Evolutionary conservation across 192 early-diverging fungal genomes (phyloP).

Genomic region (Coemansia aciculifera): DNA sequence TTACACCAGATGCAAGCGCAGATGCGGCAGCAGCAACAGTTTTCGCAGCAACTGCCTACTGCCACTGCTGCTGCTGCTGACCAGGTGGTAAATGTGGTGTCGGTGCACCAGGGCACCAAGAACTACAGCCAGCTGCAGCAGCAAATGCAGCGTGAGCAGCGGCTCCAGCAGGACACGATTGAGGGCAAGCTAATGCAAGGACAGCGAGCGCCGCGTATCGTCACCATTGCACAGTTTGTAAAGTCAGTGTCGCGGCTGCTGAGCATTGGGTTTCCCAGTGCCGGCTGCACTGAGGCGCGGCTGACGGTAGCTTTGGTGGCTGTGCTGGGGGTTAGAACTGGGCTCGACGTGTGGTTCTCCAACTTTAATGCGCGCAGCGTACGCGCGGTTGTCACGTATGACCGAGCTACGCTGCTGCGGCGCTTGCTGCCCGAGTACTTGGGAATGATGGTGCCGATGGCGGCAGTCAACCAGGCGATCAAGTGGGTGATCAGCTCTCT

Average conservation of each 20-base stretch:
- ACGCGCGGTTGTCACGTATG: slow-evolving; percentile 45
- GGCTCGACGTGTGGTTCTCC: slow-evolving; percentile 54
- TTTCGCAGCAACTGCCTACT: slow-evolving; percentile 6
- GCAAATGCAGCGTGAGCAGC: slow-evolving; percentile 45
- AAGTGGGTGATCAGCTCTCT: slow-evolving; percentile 55
- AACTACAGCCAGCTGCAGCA: slow-evolving; percentile 43
- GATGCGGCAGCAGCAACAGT: slow-evolving; percentile 20
- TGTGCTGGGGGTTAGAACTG: slow-evolving; percentile 44
- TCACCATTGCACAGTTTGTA: slow-evolving; percentile 52
- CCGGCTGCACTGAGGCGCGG: slow-evolving; percentile 41
- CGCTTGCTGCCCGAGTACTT: slow-evolving; percentile 54
- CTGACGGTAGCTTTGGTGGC: slow-evolving; percentile 40
- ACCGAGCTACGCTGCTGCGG: slow-evolving; percentile 38
- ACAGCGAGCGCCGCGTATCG: slow-evolving; percentile 34
- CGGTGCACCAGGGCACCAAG: slow-evolving; percentile 38
- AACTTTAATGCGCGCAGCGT: slow-evolving; percentile 54
- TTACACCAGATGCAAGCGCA: slow-evolving; percentile 20
- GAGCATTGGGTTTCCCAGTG: slow-evolving; percentile 44
- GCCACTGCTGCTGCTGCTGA: background rate
- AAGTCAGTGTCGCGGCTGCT: slow-evolving; percentile 41
- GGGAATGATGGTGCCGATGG: slow-evolving; percentile 52
- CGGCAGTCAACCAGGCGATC: slow-evolving; percentile 53
- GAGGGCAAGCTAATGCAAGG: slow-evolving; percentile 26
- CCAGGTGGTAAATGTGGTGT: slow-evolving; percentile 47
- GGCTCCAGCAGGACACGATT: slow-evolving; percentile 38